Percentiles rank a stretch among this genome's conserved stretches.
These are phyloP conservation scores for Brassica nigra DNA, from an alignment of 345 rosid genomes.

Conservation along the genomic window DNA sequence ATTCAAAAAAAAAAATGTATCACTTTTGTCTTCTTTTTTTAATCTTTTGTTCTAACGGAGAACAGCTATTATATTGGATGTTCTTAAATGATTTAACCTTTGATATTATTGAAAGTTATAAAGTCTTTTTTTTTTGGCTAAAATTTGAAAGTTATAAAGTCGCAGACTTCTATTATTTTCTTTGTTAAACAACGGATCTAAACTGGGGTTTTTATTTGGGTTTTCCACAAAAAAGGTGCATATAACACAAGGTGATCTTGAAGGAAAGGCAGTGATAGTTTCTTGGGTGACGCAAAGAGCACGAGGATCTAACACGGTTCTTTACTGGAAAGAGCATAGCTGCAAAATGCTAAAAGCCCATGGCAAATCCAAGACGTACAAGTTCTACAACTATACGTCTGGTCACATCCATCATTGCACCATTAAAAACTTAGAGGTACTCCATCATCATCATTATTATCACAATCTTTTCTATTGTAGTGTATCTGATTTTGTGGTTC, in stretches of 20 bases:
- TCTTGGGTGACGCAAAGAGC: conserved; percentile 87
- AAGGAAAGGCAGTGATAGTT: conserved; percentile 73
- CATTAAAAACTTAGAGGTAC: conserved; percentile 66
- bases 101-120: too few relatives aligned
- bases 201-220: neutral
- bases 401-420: conserved; percentile 86
- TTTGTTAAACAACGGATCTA: neutral
- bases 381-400: conserved; percentile 65
- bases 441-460: neutral
- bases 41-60: neutral
- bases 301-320: conserved; percentile 60
- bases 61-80: neutral
- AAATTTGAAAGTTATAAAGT: too few relatives aligned
- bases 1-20: too few relatives aligned
- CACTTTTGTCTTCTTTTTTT: too few relatives aligned
- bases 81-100: neutral
- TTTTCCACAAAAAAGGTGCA: conserved; percentile 48
- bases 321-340: conserved; percentile 67
- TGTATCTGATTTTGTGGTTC: conserved; percentile 13
- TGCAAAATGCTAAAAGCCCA: conserved; percentile 44
- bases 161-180: neutral
- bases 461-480: neutral
- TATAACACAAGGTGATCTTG: conserved; percentile 90
- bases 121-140: too few relatives aligned
- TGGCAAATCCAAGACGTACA: conserved; percentile 59